Base-by-base conservation (phyloP, 208 protist species). In the Wallacemonas sp. region DNA sequence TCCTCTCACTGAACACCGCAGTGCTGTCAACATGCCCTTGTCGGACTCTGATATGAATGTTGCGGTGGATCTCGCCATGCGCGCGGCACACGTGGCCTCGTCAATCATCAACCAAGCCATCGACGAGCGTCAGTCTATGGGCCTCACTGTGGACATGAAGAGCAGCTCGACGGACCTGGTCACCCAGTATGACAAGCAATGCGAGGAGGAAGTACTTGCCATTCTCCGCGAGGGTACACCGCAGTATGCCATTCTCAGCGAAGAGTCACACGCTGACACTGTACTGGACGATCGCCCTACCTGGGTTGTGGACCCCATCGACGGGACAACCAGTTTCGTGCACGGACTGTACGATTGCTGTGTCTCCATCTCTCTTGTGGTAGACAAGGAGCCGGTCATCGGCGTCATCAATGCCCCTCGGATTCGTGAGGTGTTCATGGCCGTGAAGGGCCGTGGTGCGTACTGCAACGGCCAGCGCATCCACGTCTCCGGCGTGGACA, bases 391-490 rank as follows among this genome's bases (percentile, higher is more conserved):
- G 58, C 76, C 84, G 6, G 69, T 95, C 1, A 55, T 97, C 3
- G 88, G 92, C 31, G 89, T 97, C 12, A 77, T 95, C 17, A 87
- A 71, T 42, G 86, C 78, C 1, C 92, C 92, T 21, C 73, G 79
- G 1, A 72, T 94, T 24, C 74, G 88, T n/a, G 87, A 95, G 68
- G 69, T 95, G 17, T 97, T 84, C 70, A 78, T 72, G 15, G 92
- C 86, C 1, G 77, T 86, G 6, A 82, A 82, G 30, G 90, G 90
- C 14, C 75, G 88, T 17, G 92, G 92, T 2, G 86, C 92, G 5
- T 95, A 78, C 49, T 89, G 84, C 72, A 97, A 97, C 53, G 89
- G 89, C 3, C 79, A 92, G 59, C 88, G 84, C 54, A 88, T 95
- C 60, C 82, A 86, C 44, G 90, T 94, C 26, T 95, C 88, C 1